phyloP scores from a whole-genome alignment of 805 yeast species.

The Schizosaccharomyces lindneri region DNA sequence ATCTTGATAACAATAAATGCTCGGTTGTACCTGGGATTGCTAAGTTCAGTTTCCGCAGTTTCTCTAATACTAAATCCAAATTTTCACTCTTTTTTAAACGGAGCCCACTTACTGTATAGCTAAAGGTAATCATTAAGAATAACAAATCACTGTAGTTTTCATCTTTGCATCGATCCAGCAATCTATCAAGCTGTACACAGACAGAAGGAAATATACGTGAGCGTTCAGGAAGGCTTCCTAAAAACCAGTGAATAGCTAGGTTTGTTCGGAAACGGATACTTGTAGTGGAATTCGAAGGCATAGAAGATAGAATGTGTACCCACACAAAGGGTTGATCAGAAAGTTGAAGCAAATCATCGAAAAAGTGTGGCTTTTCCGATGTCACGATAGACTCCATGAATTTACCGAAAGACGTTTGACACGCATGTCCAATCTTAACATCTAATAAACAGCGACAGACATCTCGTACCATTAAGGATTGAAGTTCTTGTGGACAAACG shows the following conservation, averaged over 20 bases:
- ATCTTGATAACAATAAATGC: neutral
- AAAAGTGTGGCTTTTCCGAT: neutral
- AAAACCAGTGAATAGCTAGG: too few species aligned
- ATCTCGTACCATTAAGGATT: neutral
- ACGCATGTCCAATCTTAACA: too few species aligned
- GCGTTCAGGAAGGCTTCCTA: too few species aligned
- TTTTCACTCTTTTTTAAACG: neutral
- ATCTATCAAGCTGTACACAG: neutral
- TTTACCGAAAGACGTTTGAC: neutral
- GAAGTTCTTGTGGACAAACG: neutral
- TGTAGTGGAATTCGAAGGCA: neutral
- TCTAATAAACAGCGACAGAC: neutral
- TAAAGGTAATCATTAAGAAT: neutral
- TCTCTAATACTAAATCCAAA: neutral
- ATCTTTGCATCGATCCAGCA: neutral
- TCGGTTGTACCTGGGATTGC: conserved; percentile 1
- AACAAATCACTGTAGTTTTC: neutral
- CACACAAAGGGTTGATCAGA: neutral
- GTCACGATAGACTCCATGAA: neutral
- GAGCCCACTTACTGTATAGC: neutral
- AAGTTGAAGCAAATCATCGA: neutral
- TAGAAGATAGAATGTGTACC: neutral
- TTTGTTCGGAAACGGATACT: too few species aligned
- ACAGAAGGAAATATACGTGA: neutral
- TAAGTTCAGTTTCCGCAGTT: conserved; percentile 5